Conservation (phyloP, 352 stramenopile genomes). For the Peronospora farinosa region DNA sequence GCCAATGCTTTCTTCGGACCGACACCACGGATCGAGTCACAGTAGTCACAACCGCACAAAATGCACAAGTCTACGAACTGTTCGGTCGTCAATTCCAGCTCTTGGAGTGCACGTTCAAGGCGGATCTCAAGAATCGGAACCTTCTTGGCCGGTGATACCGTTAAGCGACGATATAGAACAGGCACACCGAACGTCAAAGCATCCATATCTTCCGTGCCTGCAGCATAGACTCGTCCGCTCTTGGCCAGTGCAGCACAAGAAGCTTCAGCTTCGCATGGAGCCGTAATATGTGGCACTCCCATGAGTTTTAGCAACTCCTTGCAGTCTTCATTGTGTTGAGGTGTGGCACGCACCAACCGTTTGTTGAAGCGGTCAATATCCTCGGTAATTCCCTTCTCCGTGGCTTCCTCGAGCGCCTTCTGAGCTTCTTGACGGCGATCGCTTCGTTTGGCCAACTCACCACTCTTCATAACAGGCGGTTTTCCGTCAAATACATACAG, state of each 20-base stretch:
- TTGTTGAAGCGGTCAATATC: conserved; percentile 94
- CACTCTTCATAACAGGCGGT: conserved; percentile 94
- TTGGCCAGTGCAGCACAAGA: conserved; percentile 93
- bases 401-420: conserved; percentile 80
- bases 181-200: conserved; percentile 97
- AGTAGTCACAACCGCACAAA: conserved; percentile 98
- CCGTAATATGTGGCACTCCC: conserved; percentile 93
- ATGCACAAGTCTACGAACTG: conserved; percentile 99
- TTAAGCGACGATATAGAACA: conserved; percentile 90
- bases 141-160: conserved; percentile 83
- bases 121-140: conserved; percentile 89
- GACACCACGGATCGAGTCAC: conserved; percentile 94
- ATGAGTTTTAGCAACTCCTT: conserved; percentile 92
- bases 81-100: conserved; percentile 89
- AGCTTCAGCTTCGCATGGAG: conserved; percentile 97
- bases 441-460: conserved; percentile 93
- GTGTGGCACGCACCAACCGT: conserved; percentile 85
- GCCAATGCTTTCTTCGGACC: conserved; percentile 97
- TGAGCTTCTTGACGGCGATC: conserved; percentile 83
- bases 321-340: conserved; percentile 91
- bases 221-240: conserved; percentile 90
- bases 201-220: conserved; percentile 99
- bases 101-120: conserved; percentile 87
- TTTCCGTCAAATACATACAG: conserved; percentile 99
- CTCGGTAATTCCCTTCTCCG: conserved; percentile 79